phyloP scores from a whole-genome alignment of 495 filamentous ascomycete genomes.

The Usnea hakonensis region DNA sequence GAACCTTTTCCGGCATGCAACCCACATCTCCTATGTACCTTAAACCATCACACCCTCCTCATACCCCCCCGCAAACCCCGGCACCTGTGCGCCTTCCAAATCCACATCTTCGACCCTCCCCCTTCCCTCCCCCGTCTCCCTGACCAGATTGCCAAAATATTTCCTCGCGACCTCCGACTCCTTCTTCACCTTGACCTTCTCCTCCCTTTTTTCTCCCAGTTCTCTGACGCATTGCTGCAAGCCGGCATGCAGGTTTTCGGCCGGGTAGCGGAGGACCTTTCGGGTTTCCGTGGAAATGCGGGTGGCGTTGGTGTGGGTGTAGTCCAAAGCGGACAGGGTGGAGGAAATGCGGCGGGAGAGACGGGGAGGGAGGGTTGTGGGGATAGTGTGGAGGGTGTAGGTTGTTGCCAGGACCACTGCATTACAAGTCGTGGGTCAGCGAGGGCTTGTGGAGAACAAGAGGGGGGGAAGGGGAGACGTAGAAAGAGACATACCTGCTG shows the following conservation, averaged over 20 bases:
- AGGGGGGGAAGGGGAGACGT: neutral
- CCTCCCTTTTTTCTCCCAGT: conserved; percentile 65
- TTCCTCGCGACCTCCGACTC: conserved; percentile 73
- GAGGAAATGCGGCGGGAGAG: conserved; percentile 75
- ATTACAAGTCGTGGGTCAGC: conserved; percentile 30
- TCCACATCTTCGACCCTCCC: conserved; percentile 71
- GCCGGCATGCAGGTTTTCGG: conserved; percentile 68
- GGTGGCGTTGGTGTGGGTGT: conserved; percentile 77
- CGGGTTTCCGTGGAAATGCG: conserved; percentile 78
- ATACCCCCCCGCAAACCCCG: conserved; percentile 33
- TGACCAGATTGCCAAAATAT: conserved; percentile 80
- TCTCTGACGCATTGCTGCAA: conserved; percentile 78
- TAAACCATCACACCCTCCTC: conserved; percentile 21
- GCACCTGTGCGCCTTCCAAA: conserved; percentile 57
- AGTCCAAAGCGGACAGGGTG: conserved; percentile 74
- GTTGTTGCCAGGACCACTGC: conserved; percentile 62
- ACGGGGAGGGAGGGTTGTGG: conserved; percentile 77
- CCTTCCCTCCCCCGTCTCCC: conserved; percentile 63
- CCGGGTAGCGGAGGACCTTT: conserved; percentile 76
- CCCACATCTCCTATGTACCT: neutral
- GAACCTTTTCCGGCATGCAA: neutral
- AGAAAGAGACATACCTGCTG: conserved; percentile 56
- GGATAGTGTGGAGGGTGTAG: conserved; percentile 79
- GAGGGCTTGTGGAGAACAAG: neutral
- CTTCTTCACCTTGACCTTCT: conserved; percentile 64